Conservation (phyloP, 768 basidiomycete genomes). For the Gloeophyllum trabeum region DNA sequence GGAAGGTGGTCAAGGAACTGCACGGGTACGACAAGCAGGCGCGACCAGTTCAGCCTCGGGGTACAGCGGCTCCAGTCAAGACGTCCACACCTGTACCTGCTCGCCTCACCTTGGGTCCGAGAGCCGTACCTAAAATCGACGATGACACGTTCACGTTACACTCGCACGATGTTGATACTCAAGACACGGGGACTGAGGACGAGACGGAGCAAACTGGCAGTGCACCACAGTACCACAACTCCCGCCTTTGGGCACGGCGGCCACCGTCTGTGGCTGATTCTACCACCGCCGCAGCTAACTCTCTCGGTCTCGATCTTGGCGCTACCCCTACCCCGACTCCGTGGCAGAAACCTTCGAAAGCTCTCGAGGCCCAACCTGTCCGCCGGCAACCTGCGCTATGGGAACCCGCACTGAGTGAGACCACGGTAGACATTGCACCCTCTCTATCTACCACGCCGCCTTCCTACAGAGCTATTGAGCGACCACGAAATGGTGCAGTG, state of each 20-base stretch:
- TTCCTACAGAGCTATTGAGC: constrained; percentile 34
- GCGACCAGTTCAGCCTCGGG: neutral
- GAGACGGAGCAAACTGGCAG: neutral
- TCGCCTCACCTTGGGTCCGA: constrained; percentile 10
- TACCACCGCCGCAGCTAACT: constrained; percentile 10
- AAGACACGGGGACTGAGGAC: constrained; percentile 8
- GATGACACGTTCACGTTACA: constrained; percentile 31
- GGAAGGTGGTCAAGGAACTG: constrained; percentile 57
- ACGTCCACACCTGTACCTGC: no score
- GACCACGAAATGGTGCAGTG: constrained; percentile 13
- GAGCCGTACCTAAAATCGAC: constrained; percentile 16
- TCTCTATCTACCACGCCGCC: constrained; percentile 33
- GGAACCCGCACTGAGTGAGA: constrained; percentile 26
- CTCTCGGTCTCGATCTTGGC: constrained; percentile 17
- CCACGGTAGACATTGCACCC: constrained; percentile 18
- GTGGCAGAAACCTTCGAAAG: neutral
- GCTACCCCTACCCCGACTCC: constrained; percentile 8
- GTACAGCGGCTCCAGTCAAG: constrained; percentile 12
- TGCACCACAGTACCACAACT: constrained; percentile 6
- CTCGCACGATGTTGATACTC: constrained; percentile 28
- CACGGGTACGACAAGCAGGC: constrained; percentile 23
- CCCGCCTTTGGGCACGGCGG: constrained; percentile 10
- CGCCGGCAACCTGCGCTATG: constrained; percentile 10
- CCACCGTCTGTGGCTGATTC: constrained; percentile 5
- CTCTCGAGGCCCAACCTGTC: neutral